Conservation (phyloP, 2,329 filamentous ascomycete genomes). For the Fusarium ambrosium region DNA sequence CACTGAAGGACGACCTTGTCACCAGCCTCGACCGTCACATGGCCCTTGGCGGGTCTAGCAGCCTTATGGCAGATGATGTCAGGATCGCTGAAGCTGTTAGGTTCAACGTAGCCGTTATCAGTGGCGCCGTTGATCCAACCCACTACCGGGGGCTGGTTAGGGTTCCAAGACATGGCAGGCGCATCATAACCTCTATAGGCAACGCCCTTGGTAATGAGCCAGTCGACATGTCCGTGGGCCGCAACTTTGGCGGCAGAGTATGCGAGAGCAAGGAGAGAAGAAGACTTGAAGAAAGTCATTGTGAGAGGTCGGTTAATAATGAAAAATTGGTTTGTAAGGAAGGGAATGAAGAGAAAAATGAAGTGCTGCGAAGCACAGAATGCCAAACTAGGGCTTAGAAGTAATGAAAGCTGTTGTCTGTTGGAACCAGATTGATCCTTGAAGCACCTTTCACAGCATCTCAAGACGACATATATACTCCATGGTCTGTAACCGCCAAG, state of each 20-base stretch:
- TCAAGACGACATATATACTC: conserved; percentile 2
- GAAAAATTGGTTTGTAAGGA: neutral
- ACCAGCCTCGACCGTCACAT: conserved; percentile 56
- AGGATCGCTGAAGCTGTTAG: conserved; percentile 52
- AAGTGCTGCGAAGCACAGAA: conserved; percentile 2
- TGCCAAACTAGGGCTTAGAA: conserved; percentile 18
- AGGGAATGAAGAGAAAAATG: neutral
- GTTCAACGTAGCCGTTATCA: conserved; percentile 66
- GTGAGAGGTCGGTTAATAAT: neutral
- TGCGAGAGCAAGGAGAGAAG: conserved; percentile 5
- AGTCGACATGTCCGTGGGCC: conserved; percentile 44
- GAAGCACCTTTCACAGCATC: neutral
- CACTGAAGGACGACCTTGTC: conserved; percentile 57
- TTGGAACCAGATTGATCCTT: neutral
- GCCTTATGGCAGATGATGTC: conserved; percentile 64
- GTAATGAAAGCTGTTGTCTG: neutral
- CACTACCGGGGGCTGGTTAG: conserved; percentile 34
- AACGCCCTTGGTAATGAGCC: conserved; percentile 41
- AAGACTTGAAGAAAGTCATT: conserved; percentile 17
- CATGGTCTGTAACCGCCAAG: conserved; percentile 9
- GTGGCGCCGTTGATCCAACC: conserved; percentile 42
- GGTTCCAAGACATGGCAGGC: conserved; percentile 42
- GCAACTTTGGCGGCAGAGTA: neutral
- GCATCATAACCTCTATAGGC: conserved; percentile 43
- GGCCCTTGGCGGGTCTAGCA: conserved; percentile 53